Evolutionary conservation across 352 stramenopile genomes (phyloP).

Genomic region (Phytophthora hybrid): DNA sequence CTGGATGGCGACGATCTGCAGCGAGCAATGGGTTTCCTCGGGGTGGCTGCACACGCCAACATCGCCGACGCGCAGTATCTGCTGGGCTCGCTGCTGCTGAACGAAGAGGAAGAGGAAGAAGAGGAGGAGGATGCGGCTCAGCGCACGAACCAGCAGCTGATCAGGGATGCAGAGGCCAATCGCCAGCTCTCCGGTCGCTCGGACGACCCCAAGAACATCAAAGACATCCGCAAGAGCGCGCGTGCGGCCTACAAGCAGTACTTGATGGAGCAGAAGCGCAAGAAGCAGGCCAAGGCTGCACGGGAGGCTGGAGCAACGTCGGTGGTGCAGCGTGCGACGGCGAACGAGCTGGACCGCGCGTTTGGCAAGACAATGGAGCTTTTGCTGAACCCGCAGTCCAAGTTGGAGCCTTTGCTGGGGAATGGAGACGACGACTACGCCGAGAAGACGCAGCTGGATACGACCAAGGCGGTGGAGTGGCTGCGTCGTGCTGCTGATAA

Average conservation of each 20-base stretch:
- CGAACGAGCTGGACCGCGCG: slow-evolving; percentile 64
- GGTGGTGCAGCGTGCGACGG: slow-evolving; percentile 71
- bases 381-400: slow-evolving; percentile 66
- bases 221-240: slow-evolving; percentile 81
- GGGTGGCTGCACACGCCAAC: slow-evolving; percentile 68
- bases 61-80: slow-evolving; percentile 81
- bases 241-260: slow-evolving; percentile 83
- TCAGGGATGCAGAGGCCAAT: slow-evolving; percentile 77
- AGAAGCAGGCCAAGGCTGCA: slow-evolving; percentile 37
- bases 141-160: slow-evolving; percentile 49
- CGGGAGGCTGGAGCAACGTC: slow-evolving; percentile 10
- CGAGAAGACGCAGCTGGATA: slow-evolving; percentile 50
- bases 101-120: slow-evolving; percentile 58
- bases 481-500: slow-evolving; percentile 81
- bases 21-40: slow-evolving; percentile 67
- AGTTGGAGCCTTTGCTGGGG: slow-evolving; percentile 56
- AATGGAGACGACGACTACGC: slow-evolving; percentile 17
- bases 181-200: slow-evolving; percentile 53
- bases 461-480: slow-evolving; percentile 82
- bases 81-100: slow-evolving; percentile 67
- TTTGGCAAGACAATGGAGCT: slow-evolving; percentile 80
- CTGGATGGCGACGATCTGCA: slow-evolving; percentile 65
- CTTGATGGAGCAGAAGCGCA: slow-evolving; percentile 54
- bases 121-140: slow-evolving; percentile 32
- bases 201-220: slow-evolving; percentile 71